phyloP scores from a whole-genome alignment of 768 basidiomycete genomes.

The Dioszegia hungarica region DNA sequence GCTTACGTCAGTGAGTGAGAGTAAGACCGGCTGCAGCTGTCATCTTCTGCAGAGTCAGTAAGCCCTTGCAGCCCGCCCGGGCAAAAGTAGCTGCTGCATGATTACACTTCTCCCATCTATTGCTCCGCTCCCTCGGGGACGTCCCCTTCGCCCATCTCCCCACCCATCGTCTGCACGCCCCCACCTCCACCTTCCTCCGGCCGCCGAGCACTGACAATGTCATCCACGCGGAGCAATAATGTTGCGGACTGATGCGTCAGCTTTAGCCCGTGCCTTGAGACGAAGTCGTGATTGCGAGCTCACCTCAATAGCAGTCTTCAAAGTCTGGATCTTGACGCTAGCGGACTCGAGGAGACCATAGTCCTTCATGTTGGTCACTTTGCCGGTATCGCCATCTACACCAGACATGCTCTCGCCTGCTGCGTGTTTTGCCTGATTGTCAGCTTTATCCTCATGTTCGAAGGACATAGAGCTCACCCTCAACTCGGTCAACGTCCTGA shows the following conservation, averaged over 20 bases:
- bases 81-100: too few species aligned
- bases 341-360: slow-evolving; percentile 94
- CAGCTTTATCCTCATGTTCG: neutral
- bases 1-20: too few species aligned
- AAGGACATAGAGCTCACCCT: slow-evolving; percentile 57
- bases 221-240: slow-evolving; percentile 85
- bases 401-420: slow-evolving; percentile 88
- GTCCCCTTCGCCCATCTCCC: slow-evolving; percentile 28
- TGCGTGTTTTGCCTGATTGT: slow-evolving; percentile 80
- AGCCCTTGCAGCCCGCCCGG: too few species aligned
- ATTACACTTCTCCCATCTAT: slow-evolving; percentile 5
- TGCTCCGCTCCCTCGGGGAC: slow-evolving; percentile 19
- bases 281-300: too few species aligned
- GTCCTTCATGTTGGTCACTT: slow-evolving; percentile 88
- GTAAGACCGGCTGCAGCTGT: too few species aligned
- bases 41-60: too few species aligned
- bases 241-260: slow-evolving; percentile 67
- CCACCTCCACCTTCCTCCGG: slow-evolving; percentile 42
- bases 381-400: slow-evolving; percentile 92
- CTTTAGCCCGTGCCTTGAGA: too few species aligned
- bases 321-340: slow-evolving; percentile 94
- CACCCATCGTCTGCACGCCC: slow-evolving; percentile 49
- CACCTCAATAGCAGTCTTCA: slow-evolving; percentile 95
- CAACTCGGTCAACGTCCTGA: slow-evolving; percentile 85
- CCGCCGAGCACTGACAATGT: slow-evolving; percentile 60